These are phyloP conservation scores for Wakefieldia striispora DNA, from an alignment of 768 basidiomycete species.

Conservation along the genomic window DNA sequence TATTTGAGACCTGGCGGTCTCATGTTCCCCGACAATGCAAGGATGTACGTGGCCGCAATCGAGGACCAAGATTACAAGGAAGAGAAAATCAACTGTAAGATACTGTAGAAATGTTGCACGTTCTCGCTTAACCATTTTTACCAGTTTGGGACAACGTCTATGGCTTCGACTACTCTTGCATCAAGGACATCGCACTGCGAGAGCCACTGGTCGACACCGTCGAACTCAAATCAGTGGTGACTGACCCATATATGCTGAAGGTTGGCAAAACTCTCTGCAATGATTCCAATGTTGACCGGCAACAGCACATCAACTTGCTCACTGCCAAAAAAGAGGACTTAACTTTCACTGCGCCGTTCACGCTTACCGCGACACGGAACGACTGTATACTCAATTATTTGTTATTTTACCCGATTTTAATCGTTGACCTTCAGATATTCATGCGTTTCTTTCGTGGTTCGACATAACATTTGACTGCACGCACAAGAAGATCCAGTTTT, in stretches of 20 bases:
- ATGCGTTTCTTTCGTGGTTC: conserved; percentile 99
- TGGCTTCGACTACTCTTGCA: conserved; percentile 98
- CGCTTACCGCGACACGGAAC: conserved; percentile 77
- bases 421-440: conserved; percentile 59
- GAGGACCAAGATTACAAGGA: conserved; percentile 99
- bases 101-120: not conserved
- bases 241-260: conserved; percentile 88
- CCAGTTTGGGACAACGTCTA: conserved; percentile 99
- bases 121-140: conserved; percentile 3
- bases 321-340: conserved; percentile 97
- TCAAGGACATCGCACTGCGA: conserved; percentile 95
- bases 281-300: conserved; percentile 5
- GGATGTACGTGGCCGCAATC: conserved; percentile 91
- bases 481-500: conserved; percentile 94
- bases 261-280: conserved; percentile 36
- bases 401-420: not conserved
- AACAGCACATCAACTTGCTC: conserved; percentile 80
- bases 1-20: conserved; percentile 89
- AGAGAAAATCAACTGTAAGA: conserved; percentile 95
- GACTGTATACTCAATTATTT: conserved; percentile 66
- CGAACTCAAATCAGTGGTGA: conserved; percentile 92
- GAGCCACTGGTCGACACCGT: conserved; percentile 99
- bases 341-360: conserved; percentile 78
- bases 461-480: conserved; percentile 94
- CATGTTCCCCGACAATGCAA: conserved; percentile 95